Evolutionary conservation across 2,329 filamentous ascomycete genomes (phyloP), one percentile per base, ranked within the genome.

Genomic region (Neurospora sp.): DNA sequence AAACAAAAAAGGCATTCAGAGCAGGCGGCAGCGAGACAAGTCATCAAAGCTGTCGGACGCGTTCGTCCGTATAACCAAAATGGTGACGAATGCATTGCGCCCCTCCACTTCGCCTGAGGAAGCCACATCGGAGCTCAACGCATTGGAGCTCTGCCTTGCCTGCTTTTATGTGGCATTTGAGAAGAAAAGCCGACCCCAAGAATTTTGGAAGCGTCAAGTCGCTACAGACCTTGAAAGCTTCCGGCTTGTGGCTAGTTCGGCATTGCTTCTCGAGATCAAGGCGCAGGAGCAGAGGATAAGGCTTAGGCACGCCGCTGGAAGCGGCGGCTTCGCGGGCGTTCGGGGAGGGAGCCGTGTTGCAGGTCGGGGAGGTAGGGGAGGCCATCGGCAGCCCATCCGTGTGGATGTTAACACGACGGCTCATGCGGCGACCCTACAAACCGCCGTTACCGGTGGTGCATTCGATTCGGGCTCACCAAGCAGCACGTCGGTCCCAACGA

Each of bases 1-100:
- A 52, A 87, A 84, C 76, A 84, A 82, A 71, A 78, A 76, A 0
- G 85, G 85, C 0, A 73, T 78, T 0, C 85, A 86, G 76, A 85
- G 82, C 0, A 78, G 79, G 10, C 82, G 84, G 2, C 84, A 87
- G 73, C 82, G 84, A 2, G 85, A 88, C 66, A 79, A 80, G 1
- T 87, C 85, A 1, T 78, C 81, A 66, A 84, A 84, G 73, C 80
- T 88, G 23, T 83, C 82, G 68, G 84, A 86, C 15, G 84, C 84
- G 67, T 86, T 84, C 67, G 83, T 85, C 62, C 80, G 81, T 9
- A 80, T 85, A 62, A 78, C 82, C 15, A 76, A 78, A 2, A 84
- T 80, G 78, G 76, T 77, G 46, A 75, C 70, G 4, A 33, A 58
- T 0, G 71, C 76, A 67, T 75, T 79, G 69, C 76, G 76, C 10